phyloP scores from a whole-genome alignment of 2,329 filamentous ascomycete genomes.

The Sporothrix protearum region DNA sequence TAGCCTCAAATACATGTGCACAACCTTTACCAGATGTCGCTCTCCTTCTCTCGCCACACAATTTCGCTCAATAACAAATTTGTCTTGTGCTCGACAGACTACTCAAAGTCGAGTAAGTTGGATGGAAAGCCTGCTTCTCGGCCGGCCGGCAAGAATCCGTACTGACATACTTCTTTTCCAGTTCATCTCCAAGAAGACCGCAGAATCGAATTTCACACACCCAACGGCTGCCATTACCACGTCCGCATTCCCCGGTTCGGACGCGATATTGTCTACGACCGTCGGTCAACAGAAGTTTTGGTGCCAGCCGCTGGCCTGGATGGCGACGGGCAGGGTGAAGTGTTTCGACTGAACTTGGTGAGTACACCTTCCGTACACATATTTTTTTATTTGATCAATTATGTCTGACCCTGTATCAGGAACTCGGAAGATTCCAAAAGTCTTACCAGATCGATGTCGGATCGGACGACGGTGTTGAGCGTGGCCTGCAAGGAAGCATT shows the following conservation, averaged over 20 bases:
- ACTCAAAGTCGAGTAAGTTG: conserved; percentile 70
- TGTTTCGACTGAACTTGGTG: conserved; percentile 79
- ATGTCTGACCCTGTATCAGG: conserved; percentile 36
- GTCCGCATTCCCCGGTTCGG: conserved; percentile 91
- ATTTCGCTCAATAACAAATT: conserved; percentile 90
- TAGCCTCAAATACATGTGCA: conserved; percentile 81
- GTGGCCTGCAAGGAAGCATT: conserved; percentile 81
- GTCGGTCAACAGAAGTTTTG: conserved; percentile 75
- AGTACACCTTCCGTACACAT: neutral
- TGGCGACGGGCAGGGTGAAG: conserved; percentile 79
- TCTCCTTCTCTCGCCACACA: conserved; percentile 93
- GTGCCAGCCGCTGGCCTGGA: conserved; percentile 86
- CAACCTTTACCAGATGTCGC: conserved; percentile 83
- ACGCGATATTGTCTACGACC: conserved; percentile 81
- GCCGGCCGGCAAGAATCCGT: no score
- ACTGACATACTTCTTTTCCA: neutral
- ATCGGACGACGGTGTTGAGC: conserved; percentile 69
- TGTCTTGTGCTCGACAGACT: conserved; percentile 80
- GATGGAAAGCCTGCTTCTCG: neutral
- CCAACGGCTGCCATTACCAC: conserved; percentile 80
- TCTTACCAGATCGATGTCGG: conserved; percentile 90
- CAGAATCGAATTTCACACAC: conserved; percentile 88
- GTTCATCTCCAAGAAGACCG: conserved; percentile 90
- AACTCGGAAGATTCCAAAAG: conserved; percentile 89
- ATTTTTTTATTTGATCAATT: neutral